A percentile compares a stretch with the other conserved stretches of the same genome.
phyloP scores from a whole-genome alignment of 2,329 filamentous ascomycete species.

The Talaromyces piceae region DNA sequence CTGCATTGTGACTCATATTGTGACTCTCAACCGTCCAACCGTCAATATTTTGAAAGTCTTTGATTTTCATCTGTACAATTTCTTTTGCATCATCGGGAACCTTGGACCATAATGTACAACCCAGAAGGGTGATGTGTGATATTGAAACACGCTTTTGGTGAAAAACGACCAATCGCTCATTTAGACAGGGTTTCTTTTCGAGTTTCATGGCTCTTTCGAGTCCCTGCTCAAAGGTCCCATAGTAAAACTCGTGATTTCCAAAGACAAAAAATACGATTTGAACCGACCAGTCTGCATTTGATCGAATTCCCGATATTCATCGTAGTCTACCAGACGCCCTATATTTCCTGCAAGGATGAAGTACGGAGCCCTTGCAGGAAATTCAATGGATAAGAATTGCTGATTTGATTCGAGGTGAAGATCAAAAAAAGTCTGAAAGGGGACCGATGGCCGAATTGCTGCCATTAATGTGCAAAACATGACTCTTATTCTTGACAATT shows the following conservation, averaged over 20 bases:
- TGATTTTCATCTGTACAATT: conserved; percentile 40
- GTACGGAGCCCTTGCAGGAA: conserved; percentile 11
- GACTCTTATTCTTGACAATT: too few species aligned
- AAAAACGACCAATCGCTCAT: conserved; percentile 21
- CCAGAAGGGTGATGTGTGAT: conserved; percentile 44
- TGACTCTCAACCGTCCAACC: conserved; percentile 43
- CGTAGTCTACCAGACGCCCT: conserved; percentile 16
- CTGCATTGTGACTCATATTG: conserved; percentile 41
- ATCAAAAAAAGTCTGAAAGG: conserved; percentile 24
- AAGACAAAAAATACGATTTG: too few species aligned
- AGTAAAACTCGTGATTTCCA: background rate
- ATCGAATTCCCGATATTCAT: conserved; percentile 19
- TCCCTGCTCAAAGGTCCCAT: conserved; percentile 2
- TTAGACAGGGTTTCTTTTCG: conserved; percentile 16
- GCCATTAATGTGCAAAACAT: too few species aligned
- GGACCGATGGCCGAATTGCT: too few species aligned
- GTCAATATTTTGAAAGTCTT: conserved; percentile 49
- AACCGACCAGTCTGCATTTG: background rate
- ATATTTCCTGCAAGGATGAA: conserved; percentile 6
- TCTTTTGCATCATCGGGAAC: conserved; percentile 34
- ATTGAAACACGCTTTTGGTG: conserved; percentile 18
- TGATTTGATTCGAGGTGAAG: conserved; percentile 24
- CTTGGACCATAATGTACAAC: conserved; percentile 52
- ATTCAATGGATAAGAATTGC: conserved; percentile 18
- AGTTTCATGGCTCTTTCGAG: conserved; percentile 17